These are phyloP conservation scores for Bremia lactucae DNA, from an alignment of 352 stramenopile genomes.

Conservation along the genomic window DNA sequence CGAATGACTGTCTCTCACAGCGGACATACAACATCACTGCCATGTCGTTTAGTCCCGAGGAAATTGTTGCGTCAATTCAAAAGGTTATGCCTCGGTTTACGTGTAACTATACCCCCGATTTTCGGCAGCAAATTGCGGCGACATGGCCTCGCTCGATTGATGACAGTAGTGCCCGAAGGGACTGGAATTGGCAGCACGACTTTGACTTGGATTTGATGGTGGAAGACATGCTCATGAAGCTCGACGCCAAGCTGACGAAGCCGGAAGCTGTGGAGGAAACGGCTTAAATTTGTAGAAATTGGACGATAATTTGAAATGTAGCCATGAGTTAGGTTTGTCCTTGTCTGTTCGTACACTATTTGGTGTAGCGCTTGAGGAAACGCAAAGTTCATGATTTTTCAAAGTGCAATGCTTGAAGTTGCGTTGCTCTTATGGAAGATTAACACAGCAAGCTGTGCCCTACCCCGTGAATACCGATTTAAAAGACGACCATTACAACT, in stretches of 20 bases:
- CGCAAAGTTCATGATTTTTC: too few species aligned
- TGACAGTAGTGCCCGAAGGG: conserved; percentile 63
- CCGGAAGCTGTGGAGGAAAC: conserved; percentile 11
- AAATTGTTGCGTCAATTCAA: conserved; percentile 78
- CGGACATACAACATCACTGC: conserved; percentile 88
- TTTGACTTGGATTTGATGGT: conserved; percentile 87
- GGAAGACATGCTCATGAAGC: conserved; percentile 82
- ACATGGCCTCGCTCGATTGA: conserved; percentile 86
- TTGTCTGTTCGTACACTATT: too few species aligned
- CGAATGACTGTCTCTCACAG: conserved; percentile 57
- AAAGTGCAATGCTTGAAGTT: too few species aligned
- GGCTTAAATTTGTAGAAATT: too few species aligned
- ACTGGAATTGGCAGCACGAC: conserved; percentile 86
- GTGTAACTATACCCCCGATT: conserved; percentile 84
- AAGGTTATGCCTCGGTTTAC: conserved; percentile 83
- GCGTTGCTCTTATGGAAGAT: too few species aligned
- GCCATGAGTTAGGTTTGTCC: too few species aligned
- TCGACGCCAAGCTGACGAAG: conserved; percentile 61
- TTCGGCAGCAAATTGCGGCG: conserved; percentile 86
- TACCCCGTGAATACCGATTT: too few species aligned
- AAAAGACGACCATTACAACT: too few species aligned
- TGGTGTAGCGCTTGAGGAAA: too few species aligned
- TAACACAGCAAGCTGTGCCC: too few species aligned
- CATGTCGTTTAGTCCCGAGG: conserved; percentile 80
- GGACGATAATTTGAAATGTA: too few species aligned